Percentiles rank a stretch among this genome's conserved stretches.
Conservation (phyloP, 805 yeast genomes). For the Danielozyma ontarioensis region DNA sequence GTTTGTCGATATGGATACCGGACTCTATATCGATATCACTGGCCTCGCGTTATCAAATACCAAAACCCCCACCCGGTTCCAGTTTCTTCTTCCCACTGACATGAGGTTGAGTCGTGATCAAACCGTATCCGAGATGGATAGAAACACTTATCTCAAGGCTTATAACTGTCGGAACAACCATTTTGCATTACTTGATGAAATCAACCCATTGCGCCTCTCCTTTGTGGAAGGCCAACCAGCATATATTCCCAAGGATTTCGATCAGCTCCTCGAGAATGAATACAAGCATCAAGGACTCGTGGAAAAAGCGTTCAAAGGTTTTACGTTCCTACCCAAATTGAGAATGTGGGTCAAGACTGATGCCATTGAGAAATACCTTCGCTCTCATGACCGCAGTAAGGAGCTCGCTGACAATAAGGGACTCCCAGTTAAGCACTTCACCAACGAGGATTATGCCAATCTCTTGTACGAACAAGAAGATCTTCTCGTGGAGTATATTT, state of each 20-base stretch:
- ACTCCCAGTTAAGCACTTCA: not conserved
- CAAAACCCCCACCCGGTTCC: conserved; percentile 18
- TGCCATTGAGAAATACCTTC: not conserved
- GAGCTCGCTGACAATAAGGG: not conserved
- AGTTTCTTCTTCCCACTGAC: conserved; percentile 10
- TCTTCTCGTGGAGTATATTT: conserved; percentile 20
- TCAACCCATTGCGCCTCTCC: conserved; percentile 28
- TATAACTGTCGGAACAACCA: conserved; percentile 38
- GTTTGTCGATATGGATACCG: conserved; percentile 46
- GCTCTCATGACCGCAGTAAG: not conserved
- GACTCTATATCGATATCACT: conserved; percentile 38
- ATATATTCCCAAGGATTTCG: conserved; percentile 29
- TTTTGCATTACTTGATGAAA: conserved; percentile 22
- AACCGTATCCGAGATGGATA: conserved; percentile 10
- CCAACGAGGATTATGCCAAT: conserved; percentile 6
- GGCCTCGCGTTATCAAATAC: conserved; percentile 32
- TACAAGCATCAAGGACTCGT: conserved; percentile 11
- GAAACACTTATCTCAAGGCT: conserved; percentile 21
- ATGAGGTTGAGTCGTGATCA: conserved; percentile 6
- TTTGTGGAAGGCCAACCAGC: conserved; percentile 30
- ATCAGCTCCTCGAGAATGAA: conserved; percentile 23
- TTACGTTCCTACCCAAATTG: conserved; percentile 10
- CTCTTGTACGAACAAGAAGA: conserved; percentile 10
- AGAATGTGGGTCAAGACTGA: conserved; percentile 9
- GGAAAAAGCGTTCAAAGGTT: conserved; percentile 4